These are phyloP conservation scores for Apiotrichum gracile DNA, from an alignment of 1,284 basidiomycete genomes.

Conservation along the genomic window DNA sequence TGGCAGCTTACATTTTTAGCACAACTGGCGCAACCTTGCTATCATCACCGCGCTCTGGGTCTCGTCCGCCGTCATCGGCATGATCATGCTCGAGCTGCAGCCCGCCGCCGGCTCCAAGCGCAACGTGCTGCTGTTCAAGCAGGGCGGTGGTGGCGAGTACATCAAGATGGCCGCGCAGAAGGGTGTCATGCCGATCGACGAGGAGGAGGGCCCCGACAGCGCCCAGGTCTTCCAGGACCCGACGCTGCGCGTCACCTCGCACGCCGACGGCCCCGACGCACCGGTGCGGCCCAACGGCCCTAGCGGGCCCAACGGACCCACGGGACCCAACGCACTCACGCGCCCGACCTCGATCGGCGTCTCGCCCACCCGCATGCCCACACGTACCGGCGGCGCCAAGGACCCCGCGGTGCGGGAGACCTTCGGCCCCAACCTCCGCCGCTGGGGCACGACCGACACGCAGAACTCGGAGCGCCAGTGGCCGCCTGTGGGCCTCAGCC, in stretches of 20 bases:
- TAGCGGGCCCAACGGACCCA: too few relatives aligned
- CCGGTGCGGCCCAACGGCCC: too few relatives aligned
- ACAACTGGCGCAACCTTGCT: constrained; percentile 51
- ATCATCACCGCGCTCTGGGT: constrained; percentile 46
- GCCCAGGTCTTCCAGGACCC: not conserved
- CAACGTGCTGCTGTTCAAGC: constrained; percentile 36
- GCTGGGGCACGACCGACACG: not conserved
- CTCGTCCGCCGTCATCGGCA: constrained; percentile 17
- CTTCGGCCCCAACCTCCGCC: not conserved
- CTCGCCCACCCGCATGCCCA: too few relatives aligned
- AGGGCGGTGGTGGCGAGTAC: constrained; percentile 16
- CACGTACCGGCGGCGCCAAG: too few relatives aligned
- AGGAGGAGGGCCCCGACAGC: not conserved
- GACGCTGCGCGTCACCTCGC: not conserved
- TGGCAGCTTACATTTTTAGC: constrained; percentile 1
- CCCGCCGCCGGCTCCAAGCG: constrained; percentile 36
- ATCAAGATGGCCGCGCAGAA: not conserved
- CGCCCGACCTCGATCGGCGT: too few relatives aligned
- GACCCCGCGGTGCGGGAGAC: too few relatives aligned
- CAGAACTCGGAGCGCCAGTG: not conserved
- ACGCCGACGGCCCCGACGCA: too few relatives aligned
- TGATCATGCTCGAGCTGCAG: constrained; percentile 17
- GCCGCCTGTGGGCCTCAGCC: not conserved
- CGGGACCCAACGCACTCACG: too few relatives aligned
- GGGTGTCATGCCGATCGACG: not conserved